Evolutionary conservation across 1,284 basidiomycete genomes (phyloP).

Genomic region (Fomitopsis pinicola): DNA sequence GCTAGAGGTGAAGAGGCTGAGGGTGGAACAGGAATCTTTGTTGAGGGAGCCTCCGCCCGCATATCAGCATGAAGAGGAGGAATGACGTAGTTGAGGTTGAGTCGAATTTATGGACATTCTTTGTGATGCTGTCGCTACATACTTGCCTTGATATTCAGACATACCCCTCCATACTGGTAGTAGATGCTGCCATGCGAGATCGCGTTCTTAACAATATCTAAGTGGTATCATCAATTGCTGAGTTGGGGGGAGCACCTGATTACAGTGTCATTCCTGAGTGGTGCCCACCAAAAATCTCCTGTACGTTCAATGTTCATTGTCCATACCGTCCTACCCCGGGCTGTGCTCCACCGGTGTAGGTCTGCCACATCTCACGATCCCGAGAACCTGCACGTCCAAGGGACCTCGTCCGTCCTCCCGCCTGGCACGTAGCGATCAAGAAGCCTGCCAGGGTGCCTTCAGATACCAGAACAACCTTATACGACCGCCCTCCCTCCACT

Average conservation of each 20-base stretch:
- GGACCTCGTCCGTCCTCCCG: slow-evolving; percentile 11
- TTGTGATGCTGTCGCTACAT: neutral
- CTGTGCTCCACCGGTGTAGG: neutral
- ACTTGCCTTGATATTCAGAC: neutral
- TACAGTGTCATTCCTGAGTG: neutral
- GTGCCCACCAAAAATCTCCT: neutral
- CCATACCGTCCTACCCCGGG: neutral
- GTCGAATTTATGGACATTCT: too few species aligned
- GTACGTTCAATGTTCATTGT: neutral
- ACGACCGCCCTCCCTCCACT: too few species aligned
- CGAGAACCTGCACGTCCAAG: slow-evolving; percentile 39
- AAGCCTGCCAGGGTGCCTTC: slow-evolving; percentile 59
- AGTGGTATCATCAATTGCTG: too few species aligned
- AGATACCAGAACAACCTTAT: slow-evolving; percentile 14
- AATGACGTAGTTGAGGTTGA: neutral
- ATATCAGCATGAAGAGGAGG: neutral
- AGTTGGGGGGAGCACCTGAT: neutral
- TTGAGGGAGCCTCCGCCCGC: neutral
- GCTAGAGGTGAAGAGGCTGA: slow-evolving; percentile 1
- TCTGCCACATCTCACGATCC: slow-evolving; percentile 18
- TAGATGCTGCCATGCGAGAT: neutral
- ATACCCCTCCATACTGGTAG: neutral
- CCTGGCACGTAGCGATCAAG: slow-evolving; percentile 22
- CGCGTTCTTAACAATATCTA: too few species aligned
- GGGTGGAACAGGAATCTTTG: neutral